Conservation (phyloP, 768 basidiomycete genomes). For the Coprinopsis marcescibilis region DNA sequence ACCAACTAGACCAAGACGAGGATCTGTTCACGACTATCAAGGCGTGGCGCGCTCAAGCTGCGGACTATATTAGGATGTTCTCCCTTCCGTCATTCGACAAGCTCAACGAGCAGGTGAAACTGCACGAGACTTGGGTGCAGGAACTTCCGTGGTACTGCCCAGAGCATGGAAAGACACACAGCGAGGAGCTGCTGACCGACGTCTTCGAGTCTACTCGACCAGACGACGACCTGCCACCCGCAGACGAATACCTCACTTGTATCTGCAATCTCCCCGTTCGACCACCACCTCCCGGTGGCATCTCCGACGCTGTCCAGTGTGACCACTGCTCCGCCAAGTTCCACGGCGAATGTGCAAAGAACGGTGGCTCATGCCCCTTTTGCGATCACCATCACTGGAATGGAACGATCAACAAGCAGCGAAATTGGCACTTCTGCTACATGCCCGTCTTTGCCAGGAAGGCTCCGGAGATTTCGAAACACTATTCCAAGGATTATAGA, state of each 20-base stretch:
- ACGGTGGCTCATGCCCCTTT: conserved; percentile 89
- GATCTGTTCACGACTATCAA: conserved; percentile 69
- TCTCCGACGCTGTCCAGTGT: conserved; percentile 84
- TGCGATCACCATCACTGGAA: conserved; percentile 93
- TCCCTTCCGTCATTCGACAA: conserved; percentile 67
- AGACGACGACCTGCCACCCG: conserved; percentile 74
- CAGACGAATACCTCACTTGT: conserved; percentile 80
- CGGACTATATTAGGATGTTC: conserved; percentile 69
- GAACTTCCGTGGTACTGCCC: conserved; percentile 76
- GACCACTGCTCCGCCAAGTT: conserved; percentile 86
- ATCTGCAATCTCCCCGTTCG: conserved; percentile 74
- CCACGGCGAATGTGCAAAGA: conserved; percentile 79
- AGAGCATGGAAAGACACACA: conserved; percentile 60
- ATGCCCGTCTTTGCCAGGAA: conserved; percentile 62
- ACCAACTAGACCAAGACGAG: conserved; percentile 42
- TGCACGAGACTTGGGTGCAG: conserved; percentile 68
- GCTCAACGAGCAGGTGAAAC: conserved; percentile 58
- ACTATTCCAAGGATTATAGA: conserved; percentile 77
- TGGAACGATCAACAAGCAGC: conserved; percentile 74
- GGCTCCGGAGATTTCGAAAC: conserved; percentile 75
- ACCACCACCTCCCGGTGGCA: conserved; percentile 67
- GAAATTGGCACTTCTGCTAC: conserved; percentile 80
- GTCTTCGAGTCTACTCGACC: conserved; percentile 69
- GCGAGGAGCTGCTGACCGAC: conserved; percentile 62
- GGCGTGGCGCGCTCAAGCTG: conserved; percentile 69